Evolutionary conservation across 1,284 basidiomycete species (phyloP).

Genomic region (Waitea zeae): DNA sequence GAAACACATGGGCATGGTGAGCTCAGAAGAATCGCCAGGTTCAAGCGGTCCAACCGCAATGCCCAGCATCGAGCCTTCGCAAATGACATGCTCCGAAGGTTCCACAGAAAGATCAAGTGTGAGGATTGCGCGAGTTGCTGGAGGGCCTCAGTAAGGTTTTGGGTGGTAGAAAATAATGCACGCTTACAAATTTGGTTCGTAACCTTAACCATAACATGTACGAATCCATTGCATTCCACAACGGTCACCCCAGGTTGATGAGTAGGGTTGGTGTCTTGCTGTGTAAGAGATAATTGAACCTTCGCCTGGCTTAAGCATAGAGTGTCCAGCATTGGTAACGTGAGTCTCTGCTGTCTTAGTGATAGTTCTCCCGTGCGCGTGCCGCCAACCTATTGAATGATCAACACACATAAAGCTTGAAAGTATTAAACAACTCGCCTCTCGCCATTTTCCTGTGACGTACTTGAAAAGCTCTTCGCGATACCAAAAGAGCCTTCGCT

Average conservation of each 20-base stretch:
- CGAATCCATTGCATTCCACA: slow-evolving; percentile 37
- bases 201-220: slow-evolving; percentile 34
- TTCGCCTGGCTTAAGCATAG: slow-evolving; percentile 46
- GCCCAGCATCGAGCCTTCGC: slow-evolving; percentile 46
- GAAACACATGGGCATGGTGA: slow-evolving; percentile 55
- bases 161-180: slow-evolving; percentile 3
- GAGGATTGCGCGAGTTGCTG: slow-evolving; percentile 29
- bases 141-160: slow-evolving; percentile 17
- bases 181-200: slow-evolving; percentile 42
- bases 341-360: slow-evolving; percentile 60
- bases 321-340: slow-evolving; percentile 57
- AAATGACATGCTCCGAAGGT: slow-evolving; percentile 46
- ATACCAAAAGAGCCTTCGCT: slow-evolving; percentile 86
- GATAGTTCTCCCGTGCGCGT: slow-evolving; percentile 58
- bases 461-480: slow-evolving; percentile 66
- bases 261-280: slow-evolving; percentile 14
- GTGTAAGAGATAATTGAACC: slow-evolving; percentile 38
- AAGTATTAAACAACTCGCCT: slow-evolving; percentile 29
- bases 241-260: slow-evolving; percentile 12
- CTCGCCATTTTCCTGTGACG: slow-evolving; percentile 63
- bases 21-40: slow-evolving; percentile 28
- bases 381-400: slow-evolving; percentile 50
- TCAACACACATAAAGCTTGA: slow-evolving; percentile 3
- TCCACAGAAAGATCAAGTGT: slow-evolving; percentile 34
- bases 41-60: slow-evolving; percentile 41